phyloP scores from a whole-genome alignment of 2,329 filamentous ascomycete genomes.

The Mycosphaerella sp. region DNA sequence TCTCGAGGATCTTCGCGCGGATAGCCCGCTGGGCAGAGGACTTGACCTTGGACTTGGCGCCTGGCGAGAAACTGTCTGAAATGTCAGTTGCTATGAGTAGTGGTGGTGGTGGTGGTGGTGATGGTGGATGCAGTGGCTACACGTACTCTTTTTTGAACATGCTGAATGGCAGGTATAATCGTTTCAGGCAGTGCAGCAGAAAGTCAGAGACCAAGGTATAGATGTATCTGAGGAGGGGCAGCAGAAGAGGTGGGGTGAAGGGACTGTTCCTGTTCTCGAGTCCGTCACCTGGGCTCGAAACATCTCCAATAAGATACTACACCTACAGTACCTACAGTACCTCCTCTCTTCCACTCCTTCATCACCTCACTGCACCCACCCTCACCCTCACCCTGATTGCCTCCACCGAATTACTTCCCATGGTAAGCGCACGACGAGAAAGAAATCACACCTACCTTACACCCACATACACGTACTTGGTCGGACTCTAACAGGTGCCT shows the following conservation, averaged over 20 bases:
- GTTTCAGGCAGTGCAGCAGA: background rate
- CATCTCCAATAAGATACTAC: too few species aligned
- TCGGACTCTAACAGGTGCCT: too few species aligned
- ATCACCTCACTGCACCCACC: background rate
- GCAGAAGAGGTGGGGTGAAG: background rate
- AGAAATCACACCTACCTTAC: too few species aligned
- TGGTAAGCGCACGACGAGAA: too few species aligned
- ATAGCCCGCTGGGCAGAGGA: slow-evolving; percentile 87
- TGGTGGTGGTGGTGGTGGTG: slow-evolving; percentile 34
- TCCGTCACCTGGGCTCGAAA: too few species aligned
- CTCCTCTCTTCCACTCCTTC: background rate
- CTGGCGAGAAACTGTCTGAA: slow-evolving; percentile 58
- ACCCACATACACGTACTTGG: too few species aligned
- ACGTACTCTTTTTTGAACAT: slow-evolving; percentile 95
- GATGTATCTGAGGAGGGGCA: background rate
- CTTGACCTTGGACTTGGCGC: slow-evolving; percentile 93
- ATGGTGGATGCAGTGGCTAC: slow-evolving; percentile 7
- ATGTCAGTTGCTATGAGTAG: background rate
- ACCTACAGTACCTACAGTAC: too few species aligned
- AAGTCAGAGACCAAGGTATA: background rate
- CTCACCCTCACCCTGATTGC: too few species aligned
- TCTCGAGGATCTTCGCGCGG: slow-evolving; percentile 71
- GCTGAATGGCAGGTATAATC: background rate
- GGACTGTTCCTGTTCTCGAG: too few species aligned
- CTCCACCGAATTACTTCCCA: too few species aligned